Conservation (phyloP, 2,329 filamentous ascomycete genomes). For the Dryadomyces quercus-mongolicae region DNA sequence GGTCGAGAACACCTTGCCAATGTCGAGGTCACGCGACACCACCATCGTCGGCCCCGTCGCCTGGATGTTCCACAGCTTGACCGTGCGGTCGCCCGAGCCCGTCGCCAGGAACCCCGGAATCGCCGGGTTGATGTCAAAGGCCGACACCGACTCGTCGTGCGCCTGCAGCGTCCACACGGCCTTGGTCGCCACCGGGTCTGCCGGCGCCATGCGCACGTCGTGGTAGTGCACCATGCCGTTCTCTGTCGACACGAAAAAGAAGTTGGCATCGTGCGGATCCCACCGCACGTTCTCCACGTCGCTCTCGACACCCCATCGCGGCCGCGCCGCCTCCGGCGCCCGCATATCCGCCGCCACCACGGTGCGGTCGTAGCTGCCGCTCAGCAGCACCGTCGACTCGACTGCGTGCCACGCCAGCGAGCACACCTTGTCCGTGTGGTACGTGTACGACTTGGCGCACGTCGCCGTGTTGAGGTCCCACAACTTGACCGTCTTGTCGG, state of each 20-base stretch:
- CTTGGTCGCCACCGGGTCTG: constrained; percentile 63
- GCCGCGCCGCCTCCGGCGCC: constrained; percentile 68
- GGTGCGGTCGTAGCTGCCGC: constrained; percentile 89
- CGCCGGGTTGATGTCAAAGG: constrained; percentile 81
- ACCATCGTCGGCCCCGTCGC: constrained; percentile 77
- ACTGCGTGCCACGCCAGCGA: constrained; percentile 84
- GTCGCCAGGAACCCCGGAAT: constrained; percentile 92
- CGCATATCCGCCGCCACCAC: constrained; percentile 95
- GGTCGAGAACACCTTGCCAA: constrained; percentile 89
- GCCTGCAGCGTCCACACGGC: constrained; percentile 91
- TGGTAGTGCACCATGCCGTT: constrained; percentile 86
- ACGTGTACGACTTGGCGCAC: constrained; percentile 89
- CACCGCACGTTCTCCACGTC: constrained; percentile 89
- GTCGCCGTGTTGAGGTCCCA: constrained; percentile 91
- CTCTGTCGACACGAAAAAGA: constrained; percentile 92
- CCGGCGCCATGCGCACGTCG: constrained; percentile 66
- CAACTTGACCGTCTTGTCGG: constrained; percentile 93
- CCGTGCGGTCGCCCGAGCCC: constrained; percentile 84
- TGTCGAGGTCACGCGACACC: constrained; percentile 79
- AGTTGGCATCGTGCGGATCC: constrained; percentile 88
- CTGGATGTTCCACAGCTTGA: constrained; percentile 93
- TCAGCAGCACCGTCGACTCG: constrained; percentile 79
- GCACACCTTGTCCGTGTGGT: constrained; percentile 97
- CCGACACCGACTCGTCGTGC: constrained; percentile 82
- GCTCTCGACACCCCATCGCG: constrained; percentile 86